These are phyloP conservation scores for Diaporthe sp. DNA, from an alignment of 2,329 filamentous ascomycete species.

Conservation along the genomic window DNA sequence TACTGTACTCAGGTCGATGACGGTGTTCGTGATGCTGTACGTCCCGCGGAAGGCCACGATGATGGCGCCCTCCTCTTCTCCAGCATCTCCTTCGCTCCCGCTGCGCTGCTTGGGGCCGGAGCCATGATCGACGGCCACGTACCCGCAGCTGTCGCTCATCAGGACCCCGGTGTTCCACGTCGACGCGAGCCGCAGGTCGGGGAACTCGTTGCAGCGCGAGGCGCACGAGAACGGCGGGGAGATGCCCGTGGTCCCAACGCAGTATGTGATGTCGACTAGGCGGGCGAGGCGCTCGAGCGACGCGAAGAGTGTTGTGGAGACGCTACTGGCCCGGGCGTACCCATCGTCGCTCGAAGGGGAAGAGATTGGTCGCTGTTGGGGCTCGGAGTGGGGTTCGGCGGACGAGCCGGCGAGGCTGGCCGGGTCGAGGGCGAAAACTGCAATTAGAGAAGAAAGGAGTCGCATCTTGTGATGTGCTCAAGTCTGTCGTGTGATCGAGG, in stretches of 20 bases:
- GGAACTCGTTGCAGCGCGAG: constrained; percentile 88
- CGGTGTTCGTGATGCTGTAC: constrained; percentile 92
- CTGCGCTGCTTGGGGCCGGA: constrained; percentile 89
- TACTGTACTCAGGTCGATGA: constrained; percentile 89
- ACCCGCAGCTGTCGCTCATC: constrained; percentile 92
- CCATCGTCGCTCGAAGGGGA: constrained; percentile 24
- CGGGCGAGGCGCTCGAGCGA: constrained; percentile 90
- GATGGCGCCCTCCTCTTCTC: constrained; percentile 61
- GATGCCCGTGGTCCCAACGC: constrained; percentile 88
- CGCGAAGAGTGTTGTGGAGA: constrained; percentile 78
- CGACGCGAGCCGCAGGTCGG: constrained; percentile 81
- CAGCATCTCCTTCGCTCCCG: constrained; percentile 59
- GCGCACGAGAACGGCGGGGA: constrained; percentile 86
- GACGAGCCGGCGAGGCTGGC: constrained; percentile 27
- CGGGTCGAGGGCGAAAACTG: not conserved
- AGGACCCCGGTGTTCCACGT: constrained; percentile 87
- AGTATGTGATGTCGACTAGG: constrained; percentile 95
- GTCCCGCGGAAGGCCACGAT: constrained; percentile 94
- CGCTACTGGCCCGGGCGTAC: constrained; percentile 29
- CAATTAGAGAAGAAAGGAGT: constrained; percentile 16
- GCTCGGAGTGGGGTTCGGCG: constrained; percentile 16
- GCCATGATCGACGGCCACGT: constrained; percentile 85
- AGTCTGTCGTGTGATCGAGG: not conserved
- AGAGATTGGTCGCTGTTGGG: constrained; percentile 34
- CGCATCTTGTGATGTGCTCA: constrained; percentile 31